phyloP scores from a whole-genome alignment of 306 rosid genomes.

The Vigna mungo region DNA sequence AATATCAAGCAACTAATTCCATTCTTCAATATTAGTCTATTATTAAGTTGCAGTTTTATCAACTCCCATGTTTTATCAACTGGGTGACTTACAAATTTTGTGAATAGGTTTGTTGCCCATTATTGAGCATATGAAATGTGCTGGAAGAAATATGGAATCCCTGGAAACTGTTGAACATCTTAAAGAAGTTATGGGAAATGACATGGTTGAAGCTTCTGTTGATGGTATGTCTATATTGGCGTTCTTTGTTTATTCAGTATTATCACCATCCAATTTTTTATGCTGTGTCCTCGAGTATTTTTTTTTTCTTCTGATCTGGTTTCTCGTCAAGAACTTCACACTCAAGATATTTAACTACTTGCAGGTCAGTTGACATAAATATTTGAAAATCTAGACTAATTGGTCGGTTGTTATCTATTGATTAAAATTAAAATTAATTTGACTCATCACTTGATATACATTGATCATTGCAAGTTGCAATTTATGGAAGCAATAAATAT shows the following conservation, averaged over 20 bases:
- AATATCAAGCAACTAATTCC: constrained; percentile 17
- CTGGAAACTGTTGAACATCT: constrained; percentile 59
- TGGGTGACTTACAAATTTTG: constrained; percentile 31
- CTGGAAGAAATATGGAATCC: constrained; percentile 67
- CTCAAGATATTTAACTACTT: constrained; percentile 15
- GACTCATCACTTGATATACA: constrained; percentile 25
- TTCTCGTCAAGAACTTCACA: constrained; percentile 1
- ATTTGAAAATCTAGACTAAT: constrained; percentile 24
- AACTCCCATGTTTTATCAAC: constrained; percentile 6
- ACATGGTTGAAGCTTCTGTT: constrained; percentile 65
- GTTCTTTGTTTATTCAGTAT: constrained; percentile 35
- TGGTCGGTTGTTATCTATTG: constrained; percentile 15
- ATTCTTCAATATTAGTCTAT: constrained; percentile 6
- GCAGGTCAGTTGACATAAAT: constrained; percentile 14
- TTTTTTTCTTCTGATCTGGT: background rate
- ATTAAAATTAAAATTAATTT: background rate
- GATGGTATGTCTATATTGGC: constrained; percentile 61
- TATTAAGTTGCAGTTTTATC: constrained; percentile 36
- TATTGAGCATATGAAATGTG: constrained; percentile 66
- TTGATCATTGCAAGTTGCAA: constrained; percentile 35
- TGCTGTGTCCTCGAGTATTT: constrained; percentile 17
- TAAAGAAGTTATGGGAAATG: constrained; percentile 54
- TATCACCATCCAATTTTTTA: constrained; percentile 21
- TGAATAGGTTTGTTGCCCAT: constrained; percentile 81
- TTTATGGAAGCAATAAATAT: constrained; percentile 10